Evolutionary conservation across 2,329 filamentous ascomycete genomes (phyloP).

Genomic region (Botrytis medusae): DNA sequence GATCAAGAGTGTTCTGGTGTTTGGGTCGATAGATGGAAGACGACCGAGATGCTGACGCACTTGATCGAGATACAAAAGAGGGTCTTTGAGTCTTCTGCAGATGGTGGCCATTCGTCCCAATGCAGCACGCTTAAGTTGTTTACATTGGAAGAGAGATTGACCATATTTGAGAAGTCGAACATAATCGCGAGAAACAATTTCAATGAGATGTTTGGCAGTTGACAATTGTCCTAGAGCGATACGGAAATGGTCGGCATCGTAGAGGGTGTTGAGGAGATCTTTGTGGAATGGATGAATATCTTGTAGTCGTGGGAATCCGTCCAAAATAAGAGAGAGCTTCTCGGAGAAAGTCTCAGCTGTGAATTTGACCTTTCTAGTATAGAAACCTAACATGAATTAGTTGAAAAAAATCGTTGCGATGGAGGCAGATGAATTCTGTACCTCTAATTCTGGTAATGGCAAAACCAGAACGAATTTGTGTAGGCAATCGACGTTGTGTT

Average conservation of each 20-base stretch:
- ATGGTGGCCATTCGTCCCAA: conserved; percentile 98
- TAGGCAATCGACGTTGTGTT: conserved; percentile 89
- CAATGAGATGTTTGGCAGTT: conserved; percentile 93
- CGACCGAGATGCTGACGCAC: conserved; percentile 95
- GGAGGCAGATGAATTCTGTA: conserved; percentile 33
- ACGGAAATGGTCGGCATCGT: conserved; percentile 96
- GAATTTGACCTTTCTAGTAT: conserved; percentile 97
- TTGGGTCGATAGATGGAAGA: conserved; percentile 97
- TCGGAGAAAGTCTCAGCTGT: conserved; percentile 96
- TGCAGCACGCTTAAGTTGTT: conserved; percentile 94
- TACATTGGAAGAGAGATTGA: conserved; percentile 96
- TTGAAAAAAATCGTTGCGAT: not conserved
- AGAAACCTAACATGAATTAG: conserved; percentile 65
- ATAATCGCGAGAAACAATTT: conserved; percentile 94
- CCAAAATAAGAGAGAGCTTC: conserved; percentile 86
- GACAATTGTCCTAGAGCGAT: conserved; percentile 95
- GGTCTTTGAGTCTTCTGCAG: conserved; percentile 90
- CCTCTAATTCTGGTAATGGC: conserved; percentile 88
- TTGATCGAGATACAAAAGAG: conserved; percentile 92
- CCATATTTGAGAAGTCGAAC: conserved; percentile 95
- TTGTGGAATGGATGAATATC: conserved; percentile 94
- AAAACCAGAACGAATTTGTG: conserved; percentile 93
- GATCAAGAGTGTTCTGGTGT: conserved; percentile 91
- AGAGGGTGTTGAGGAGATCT: conserved; percentile 89
- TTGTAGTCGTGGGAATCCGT: conserved; percentile 87